A percentile compares a stretch with the other conserved stretches of the same genome.
Evolutionary conservation across 768 basidiomycete genomes (phyloP).

Genomic region (Leccinum incarnatum): DNA sequence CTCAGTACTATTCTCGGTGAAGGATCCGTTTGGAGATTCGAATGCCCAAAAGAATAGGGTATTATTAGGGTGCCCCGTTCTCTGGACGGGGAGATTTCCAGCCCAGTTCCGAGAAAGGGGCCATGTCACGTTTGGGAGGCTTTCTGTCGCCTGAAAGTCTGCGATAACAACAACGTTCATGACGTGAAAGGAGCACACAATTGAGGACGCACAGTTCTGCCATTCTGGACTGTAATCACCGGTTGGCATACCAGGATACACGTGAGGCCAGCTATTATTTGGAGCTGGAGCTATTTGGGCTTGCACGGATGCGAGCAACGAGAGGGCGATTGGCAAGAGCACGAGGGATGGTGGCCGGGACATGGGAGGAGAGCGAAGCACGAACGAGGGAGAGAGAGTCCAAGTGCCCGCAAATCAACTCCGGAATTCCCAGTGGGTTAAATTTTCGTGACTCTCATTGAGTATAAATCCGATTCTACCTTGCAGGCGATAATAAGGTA

Average conservation of each 20-base stretch:
- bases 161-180: neutral
- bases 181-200: neutral
- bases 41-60: conserved; percentile 67
- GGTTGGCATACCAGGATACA: conserved; percentile 40
- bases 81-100: conserved; percentile 61
- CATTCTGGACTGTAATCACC: conserved; percentile 53
- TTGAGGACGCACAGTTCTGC: conserved; percentile 51
- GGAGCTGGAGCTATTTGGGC: neutral
- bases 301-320: neutral
- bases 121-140: conserved; percentile 59
- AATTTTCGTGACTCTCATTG: no score
- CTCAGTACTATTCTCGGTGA: conserved; percentile 42
- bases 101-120: conserved; percentile 51
- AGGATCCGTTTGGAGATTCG: conserved; percentile 53
- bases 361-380: neutral
- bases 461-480: no score
- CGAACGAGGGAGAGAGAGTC: neutral
- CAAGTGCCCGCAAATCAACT: no score
- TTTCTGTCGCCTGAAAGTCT: conserved; percentile 59
- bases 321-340: neutral
- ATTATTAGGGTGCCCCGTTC: conserved; percentile 57
- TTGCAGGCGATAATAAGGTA: no score
- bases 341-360: neutral
- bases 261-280: conserved; percentile 32
- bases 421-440: no score